A percentile compares a stretch with the other conserved stretches of the same genome.
Evolutionary conservation across 768 basidiomycete species (phyloP).

Genomic region (Tulasnella sp.): DNA sequence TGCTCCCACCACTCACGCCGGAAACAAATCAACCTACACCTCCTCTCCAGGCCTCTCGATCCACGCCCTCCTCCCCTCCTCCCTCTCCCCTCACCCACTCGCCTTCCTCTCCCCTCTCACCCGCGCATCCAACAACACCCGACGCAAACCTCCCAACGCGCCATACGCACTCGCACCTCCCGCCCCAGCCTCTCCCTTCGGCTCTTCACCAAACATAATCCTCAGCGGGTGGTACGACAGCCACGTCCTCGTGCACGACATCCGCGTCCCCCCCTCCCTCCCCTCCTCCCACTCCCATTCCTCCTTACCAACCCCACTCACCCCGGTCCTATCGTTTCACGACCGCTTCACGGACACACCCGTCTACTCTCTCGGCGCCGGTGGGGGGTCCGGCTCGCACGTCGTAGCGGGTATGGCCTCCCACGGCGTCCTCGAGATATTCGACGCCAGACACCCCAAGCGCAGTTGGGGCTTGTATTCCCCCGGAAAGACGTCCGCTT

Average conservation of each 20-base stretch:
- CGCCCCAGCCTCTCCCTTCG: conserved; percentile 54
- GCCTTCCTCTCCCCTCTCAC: conserved; percentile 28
- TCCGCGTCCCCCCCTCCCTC: conserved; percentile 36
- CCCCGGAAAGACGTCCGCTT: conserved; percentile 57
- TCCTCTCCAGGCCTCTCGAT: conserved; percentile 38
- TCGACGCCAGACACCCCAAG: conserved; percentile 50
- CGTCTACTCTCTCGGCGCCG: conserved; percentile 63
- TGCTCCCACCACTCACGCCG: not conserved
- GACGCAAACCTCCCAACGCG: conserved; percentile 16
- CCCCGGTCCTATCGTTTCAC: conserved; percentile 46
- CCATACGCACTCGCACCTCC: conserved; percentile 52
- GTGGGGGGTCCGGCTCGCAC: conserved; percentile 54
- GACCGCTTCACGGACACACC: conserved; percentile 62
- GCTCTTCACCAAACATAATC: conserved; percentile 53
- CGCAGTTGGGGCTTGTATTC: conserved; percentile 69
- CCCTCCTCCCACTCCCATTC: not conserved
- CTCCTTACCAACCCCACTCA: conserved; percentile 27
- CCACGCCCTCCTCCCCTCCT: conserved; percentile 39
- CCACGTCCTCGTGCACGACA: conserved; percentile 58
- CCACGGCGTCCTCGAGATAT: conserved; percentile 68
- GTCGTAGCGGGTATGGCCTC: conserved; percentile 68
- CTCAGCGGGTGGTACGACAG: conserved; percentile 81
- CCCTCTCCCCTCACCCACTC: conserved; percentile 37
- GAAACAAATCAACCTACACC: not conserved
- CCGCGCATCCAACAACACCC: conserved; percentile 24